These are phyloP conservation scores for Colletotrichum gloeosporioides DNA, from an alignment of 2,329 filamentous ascomycete genomes.

Conservation along the genomic window DNA sequence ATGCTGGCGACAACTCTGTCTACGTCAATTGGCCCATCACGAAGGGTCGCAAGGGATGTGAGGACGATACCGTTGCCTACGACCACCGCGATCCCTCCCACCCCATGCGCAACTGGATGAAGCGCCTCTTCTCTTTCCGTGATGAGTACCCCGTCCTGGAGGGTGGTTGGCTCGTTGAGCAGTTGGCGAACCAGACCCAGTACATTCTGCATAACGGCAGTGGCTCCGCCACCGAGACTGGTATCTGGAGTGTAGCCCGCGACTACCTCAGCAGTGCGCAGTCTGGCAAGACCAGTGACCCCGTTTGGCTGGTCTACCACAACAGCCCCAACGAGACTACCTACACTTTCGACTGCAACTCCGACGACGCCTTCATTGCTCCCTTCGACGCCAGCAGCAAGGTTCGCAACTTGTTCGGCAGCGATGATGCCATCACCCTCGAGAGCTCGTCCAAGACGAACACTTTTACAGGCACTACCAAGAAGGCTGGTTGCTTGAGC, in stretches of 20 bases:
- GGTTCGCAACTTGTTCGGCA: constrained; percentile 68
- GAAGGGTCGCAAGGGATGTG: constrained; percentile 57
- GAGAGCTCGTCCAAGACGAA: constrained; percentile 48
- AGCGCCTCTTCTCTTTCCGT: constrained; percentile 66
- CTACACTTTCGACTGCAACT: constrained; percentile 62
- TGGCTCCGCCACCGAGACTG: constrained; percentile 56
- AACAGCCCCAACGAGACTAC: constrained; percentile 53
- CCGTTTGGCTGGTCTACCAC: constrained; percentile 56
- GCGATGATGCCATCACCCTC: constrained; percentile 62
- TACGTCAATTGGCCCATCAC: constrained; percentile 64
- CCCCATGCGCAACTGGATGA: constrained; percentile 65
- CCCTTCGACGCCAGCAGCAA: constrained; percentile 60
- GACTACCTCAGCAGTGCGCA: constrained; percentile 55
- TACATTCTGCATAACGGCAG: constrained; percentile 57
- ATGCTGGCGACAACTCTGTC: constrained; percentile 59
- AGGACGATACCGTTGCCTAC: constrained; percentile 60
- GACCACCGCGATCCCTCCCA: constrained; percentile 69
- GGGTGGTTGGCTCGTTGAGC: constrained; percentile 60
- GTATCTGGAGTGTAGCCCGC: constrained; percentile 66
- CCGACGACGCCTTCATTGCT: constrained; percentile 56
- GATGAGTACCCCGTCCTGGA: constrained; percentile 61
- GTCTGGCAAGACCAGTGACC: constrained; percentile 50
- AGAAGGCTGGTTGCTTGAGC: constrained; percentile 60
- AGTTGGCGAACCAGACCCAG: constrained; percentile 62
- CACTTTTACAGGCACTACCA: constrained; percentile 49